Percentiles rank a stretch among this genome's conserved stretches.
Conservation (phyloP, 2,329 filamentous ascomycete genomes). For the Cytospora chrysosperma region DNA sequence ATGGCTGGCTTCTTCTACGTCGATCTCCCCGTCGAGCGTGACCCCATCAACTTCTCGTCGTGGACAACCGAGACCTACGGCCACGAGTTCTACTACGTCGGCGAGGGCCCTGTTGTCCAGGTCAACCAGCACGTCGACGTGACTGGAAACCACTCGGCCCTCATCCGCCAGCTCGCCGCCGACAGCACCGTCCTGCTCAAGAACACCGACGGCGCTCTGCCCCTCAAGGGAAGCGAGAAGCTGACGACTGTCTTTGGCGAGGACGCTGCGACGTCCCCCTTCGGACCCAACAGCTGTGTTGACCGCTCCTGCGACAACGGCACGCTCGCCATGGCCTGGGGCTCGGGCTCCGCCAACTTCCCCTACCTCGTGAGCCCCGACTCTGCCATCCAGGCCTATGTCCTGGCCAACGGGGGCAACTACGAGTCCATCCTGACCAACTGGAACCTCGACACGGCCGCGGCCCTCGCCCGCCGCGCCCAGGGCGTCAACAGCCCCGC, state of each 20-base stretch:
- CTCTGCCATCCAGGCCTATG: slow-evolving; percentile 49
- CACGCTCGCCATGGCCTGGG: slow-evolving; percentile 82
- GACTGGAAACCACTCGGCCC: slow-evolving; percentile 47
- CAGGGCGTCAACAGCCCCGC: slow-evolving; percentile 67
- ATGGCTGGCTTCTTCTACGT: slow-evolving; percentile 39
- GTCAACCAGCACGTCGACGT: slow-evolving; percentile 68
- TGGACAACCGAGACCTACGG: slow-evolving; percentile 63
- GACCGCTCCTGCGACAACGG: slow-evolving; percentile 82
- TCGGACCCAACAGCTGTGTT: slow-evolving; percentile 71
- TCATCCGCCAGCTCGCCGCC: slow-evolving; percentile 53
- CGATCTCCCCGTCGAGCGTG: slow-evolving; percentile 27
- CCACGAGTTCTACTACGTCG: slow-evolving; percentile 51
- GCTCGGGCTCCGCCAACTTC: slow-evolving; percentile 80
- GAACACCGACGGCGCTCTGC: slow-evolving; percentile 57
- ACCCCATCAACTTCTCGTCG: slow-evolving; percentile 65
- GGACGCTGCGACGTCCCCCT: slow-evolving; percentile 60
- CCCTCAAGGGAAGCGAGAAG: slow-evolving; percentile 44
- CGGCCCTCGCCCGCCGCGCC: slow-evolving; percentile 34
- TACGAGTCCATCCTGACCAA: slow-evolving; percentile 47
- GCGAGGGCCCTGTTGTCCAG: slow-evolving; percentile 43
- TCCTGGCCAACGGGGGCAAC: slow-evolving; percentile 60
- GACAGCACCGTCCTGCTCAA: slow-evolving; percentile 58
- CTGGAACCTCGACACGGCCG: slow-evolving; percentile 51
- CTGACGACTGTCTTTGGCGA: slow-evolving; percentile 69
- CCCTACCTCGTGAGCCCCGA: slow-evolving; percentile 75